These are phyloP conservation scores for Phaseolus coccineus DNA, from an alignment of 331 rosid genomes.

Conservation along the genomic window DNA sequence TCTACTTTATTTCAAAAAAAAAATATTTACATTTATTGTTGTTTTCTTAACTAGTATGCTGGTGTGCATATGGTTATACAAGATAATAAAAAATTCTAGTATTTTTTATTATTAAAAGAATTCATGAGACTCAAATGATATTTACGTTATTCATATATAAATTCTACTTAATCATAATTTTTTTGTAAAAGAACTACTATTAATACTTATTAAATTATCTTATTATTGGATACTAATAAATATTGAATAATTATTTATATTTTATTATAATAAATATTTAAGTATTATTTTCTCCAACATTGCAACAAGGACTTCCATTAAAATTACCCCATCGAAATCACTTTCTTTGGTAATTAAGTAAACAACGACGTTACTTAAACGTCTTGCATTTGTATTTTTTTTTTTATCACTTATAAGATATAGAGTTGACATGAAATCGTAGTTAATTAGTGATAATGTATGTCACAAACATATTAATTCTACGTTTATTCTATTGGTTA, in stretches of 20 bases:
- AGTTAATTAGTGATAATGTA: neutral
- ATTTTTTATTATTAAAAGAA: no score
- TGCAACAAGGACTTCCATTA: neutral
- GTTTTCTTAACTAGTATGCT: no score
- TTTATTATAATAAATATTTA: neutral
- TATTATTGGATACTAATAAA: no score
- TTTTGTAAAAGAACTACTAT: no score
- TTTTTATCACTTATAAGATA: neutral
- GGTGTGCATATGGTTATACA: no score
- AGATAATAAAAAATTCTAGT: no score
- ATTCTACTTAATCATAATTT: no score
- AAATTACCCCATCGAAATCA: neutral
- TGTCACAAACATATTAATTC: neutral
- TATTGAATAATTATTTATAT: neutral
- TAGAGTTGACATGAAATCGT: slow-evolving; percentile 19
- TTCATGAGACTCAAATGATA: no score
- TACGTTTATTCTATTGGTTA: neutral
- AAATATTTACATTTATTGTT: no score
- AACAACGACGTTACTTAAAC: neutral
- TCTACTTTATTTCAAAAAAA: no score
- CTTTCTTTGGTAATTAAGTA: neutral
- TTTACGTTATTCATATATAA: no score
- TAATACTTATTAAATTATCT: no score
- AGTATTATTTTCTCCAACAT: neutral
- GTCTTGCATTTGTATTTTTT: neutral